Percentiles rank a stretch among this genome's conserved stretches.
Evolutionary conservation across 331 rosid species (phyloP).

Genomic region (Malus hybrid): DNA sequence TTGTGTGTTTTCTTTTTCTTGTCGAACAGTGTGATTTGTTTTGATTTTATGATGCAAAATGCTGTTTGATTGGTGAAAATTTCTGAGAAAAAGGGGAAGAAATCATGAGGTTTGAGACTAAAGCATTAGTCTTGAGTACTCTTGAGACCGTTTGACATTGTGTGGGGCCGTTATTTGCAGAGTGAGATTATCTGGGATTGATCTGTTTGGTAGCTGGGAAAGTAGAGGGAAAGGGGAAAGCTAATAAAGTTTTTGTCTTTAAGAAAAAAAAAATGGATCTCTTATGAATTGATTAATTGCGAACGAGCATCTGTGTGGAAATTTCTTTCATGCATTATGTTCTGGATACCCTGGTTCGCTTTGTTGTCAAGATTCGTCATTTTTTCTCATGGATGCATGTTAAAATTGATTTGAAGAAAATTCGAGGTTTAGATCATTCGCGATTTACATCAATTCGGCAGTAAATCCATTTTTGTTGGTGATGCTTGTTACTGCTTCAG

Average conservation of each 20-base stretch:
- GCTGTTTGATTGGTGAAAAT: slow-evolving; percentile 2
- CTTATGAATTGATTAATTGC: not conserved
- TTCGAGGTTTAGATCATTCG: not conserved
- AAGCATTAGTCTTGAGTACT: not conserved
- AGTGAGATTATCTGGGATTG: not conserved
- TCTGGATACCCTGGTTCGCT: not conserved
- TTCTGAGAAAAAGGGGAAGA: too few relatives aligned
- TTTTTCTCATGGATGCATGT: not conserved
- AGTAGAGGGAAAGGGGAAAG: not conserved
- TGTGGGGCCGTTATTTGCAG: not conserved
- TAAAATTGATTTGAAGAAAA: not conserved
- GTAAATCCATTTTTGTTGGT: not conserved
- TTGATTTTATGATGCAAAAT: not conserved
- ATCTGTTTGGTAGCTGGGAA: not conserved
- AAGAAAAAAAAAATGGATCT: not conserved
- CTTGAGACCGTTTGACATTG: not conserved
- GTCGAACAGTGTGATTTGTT: not conserved
- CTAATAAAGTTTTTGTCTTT: not conserved
- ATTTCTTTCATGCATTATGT: not conserved
- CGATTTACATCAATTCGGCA: not conserved
- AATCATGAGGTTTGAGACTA: not conserved
- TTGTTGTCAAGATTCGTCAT: not conserved
- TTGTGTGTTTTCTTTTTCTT: not conserved
- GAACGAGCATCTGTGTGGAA: not conserved
- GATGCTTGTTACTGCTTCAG: not conserved